Percentiles rank a stretch among this genome's conserved stretches.
phyloP scores from a whole-genome alignment of 441 rosid genomes.

The California macrophylla region DNA sequence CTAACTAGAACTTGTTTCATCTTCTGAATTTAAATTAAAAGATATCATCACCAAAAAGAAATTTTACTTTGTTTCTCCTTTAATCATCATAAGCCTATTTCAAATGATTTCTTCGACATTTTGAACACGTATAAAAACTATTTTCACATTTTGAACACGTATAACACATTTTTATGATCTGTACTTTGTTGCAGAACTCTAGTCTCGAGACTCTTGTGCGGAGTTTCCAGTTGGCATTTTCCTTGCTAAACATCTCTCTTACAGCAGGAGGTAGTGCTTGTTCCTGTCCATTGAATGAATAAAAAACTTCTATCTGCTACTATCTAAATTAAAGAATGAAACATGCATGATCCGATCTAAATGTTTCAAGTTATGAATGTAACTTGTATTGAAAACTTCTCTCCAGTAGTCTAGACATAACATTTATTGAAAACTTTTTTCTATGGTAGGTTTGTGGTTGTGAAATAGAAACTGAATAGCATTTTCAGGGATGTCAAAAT shows the following conservation, averaged over 20 bases:
- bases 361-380: neutral
- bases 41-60: neutral
- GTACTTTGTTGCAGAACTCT: slow-evolving; percentile 53
- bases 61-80: neutral
- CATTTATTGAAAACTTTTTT: neutral
- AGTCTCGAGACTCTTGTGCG: slow-evolving; percentile 59
- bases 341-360: neutral
- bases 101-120: slow-evolving; percentile 7
- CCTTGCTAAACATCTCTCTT: slow-evolving; percentile 68
- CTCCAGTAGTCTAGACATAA: neutral
- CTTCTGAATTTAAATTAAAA: neutral
- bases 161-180: slow-evolving; percentile 13
- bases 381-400: too few relatives aligned
- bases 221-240: slow-evolving; percentile 89
- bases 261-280: slow-evolving; percentile 44
- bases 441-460: neutral
- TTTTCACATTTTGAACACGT: neutral
- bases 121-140: neutral
- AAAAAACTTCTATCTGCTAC: neutral
- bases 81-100: neutral
- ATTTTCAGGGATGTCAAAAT: neutral
- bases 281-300: neutral
- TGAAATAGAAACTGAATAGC: neutral
- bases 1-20: neutral
- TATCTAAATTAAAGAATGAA: neutral